Evolutionary conservation across 1,284 basidiomycete genomes (phyloP), one percentile per base, ranked within the genome.

Genomic region (Albatrellus sp.): DNA sequence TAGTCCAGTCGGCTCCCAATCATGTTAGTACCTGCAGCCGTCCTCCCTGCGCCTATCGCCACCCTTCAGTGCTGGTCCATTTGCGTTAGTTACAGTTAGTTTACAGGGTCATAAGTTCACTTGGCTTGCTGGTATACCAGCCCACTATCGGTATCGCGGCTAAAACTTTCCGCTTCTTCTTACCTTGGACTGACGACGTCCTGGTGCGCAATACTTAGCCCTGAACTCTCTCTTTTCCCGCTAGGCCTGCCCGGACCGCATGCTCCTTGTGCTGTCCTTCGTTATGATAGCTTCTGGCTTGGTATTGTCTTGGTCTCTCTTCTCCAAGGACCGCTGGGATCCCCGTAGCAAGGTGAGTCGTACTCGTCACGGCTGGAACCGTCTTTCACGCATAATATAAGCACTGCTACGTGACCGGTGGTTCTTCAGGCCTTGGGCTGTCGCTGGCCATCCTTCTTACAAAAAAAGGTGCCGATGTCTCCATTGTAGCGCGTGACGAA

Each of bases 381-480:
- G n/a, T 39, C 17, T 14, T 36, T 45, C 34, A n/a, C 34, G 5
- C 7, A 7, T 24, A 24, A 3, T 17, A 4, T 9, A 13, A 38
- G 37, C 37, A 38, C 37, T 38, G 37, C 37, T 38, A 38, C 37
- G 37, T 38, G n/a, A 20, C 37, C 12, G 37, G 37, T 12, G 37
- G 37, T 5, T 16, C n/a, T 12, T 14, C 37, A 38, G 37, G 37
- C n/a, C 37, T 38, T 19, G 37, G 37, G 14, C 37, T 38, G 5
- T n/a, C 37, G 12, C 5, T 38, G n/a, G 13, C 37, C 37, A 38
- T 16, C 12, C 12, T 20, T n/a, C 37, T 38, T 19, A 20, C 37
- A 12, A 12, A 5, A 19, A 14, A 38, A 14, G 37, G 37, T 4
- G 37, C 37, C 12, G n/a, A 38, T 12, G 37, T 38, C n/a, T 38